Evolutionary conservation across 352 stramenopile genomes (phyloP), one percentile per base, ranked within the genome.

Genomic region (Chrysophaeum taylorii): DNA sequence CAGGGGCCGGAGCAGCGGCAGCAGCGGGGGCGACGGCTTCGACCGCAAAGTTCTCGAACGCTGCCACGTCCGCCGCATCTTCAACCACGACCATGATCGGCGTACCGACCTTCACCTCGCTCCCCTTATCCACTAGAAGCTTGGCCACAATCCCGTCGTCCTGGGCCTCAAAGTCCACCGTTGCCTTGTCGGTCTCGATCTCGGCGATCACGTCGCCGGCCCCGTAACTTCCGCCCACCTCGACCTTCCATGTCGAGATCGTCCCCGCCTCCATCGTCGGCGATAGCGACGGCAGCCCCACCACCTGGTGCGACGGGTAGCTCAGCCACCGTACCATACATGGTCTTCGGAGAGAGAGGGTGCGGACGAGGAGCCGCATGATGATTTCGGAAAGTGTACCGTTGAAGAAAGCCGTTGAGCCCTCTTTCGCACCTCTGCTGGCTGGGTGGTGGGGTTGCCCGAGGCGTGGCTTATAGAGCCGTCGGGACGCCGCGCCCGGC

Each of bases 171-270:
- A 97, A 98, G 81, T 98, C 93, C 48, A 98, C 94, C 27, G 93
- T 93, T 37, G 95, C 94, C 70, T 99, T 99, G 84, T 99, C 94
- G 18, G 94, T 99, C 81, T 99, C 94, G 69, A 99, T 91, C 69
- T 96, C 87, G 78, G 89, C 96, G 33, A 98, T 78, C 15, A 81
- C 72, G 54, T 82, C 72, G 33, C 82, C 82, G 36, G 81, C 62
- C 15, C 38, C 31, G 29, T 86, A 72, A 14, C 38, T 64, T 61
- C 79, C 79, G 27, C 78, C 76, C 38, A 78, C 75, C 38, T 77
- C 39, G 18, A 86, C 78, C 68, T 96, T 91, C 93, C 94, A 98
- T 67, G 85, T 76, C 9, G 92, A 89, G 70, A 98, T 91, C 50
- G 81, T 94, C 45, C 94, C 94, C 5, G 83, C 85, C 71, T 89